These are phyloP conservation scores for Mycena citricolor DNA, from an alignment of 1,284 basidiomycete species.

Conservation along the genomic window DNA sequence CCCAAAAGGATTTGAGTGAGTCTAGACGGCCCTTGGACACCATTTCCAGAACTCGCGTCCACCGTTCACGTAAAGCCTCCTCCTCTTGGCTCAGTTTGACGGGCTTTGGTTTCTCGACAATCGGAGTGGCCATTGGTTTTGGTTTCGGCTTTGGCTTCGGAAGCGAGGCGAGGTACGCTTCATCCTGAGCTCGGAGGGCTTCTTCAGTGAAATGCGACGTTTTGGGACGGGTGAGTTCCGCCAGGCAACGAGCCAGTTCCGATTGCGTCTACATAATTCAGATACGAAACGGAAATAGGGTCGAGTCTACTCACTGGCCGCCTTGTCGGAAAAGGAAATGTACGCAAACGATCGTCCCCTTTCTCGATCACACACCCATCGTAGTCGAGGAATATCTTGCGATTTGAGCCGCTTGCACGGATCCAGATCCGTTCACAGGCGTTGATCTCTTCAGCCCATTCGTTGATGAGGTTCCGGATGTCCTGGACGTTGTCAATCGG, in stretches of 20 bases:
- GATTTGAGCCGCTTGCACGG: conserved; percentile 82
- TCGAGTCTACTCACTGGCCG: conserved; percentile 69
- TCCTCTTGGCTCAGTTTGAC: conserved; percentile 77
- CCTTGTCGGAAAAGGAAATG: conserved; percentile 92
- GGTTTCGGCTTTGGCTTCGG: conserved; percentile 69
- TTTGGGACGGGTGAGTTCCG: conserved; percentile 86
- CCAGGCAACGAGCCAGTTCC: conserved; percentile 85
- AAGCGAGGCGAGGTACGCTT: conserved; percentile 82
- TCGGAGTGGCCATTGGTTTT: conserved; percentile 31
- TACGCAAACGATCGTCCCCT: conserved; percentile 78
- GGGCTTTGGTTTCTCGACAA: conserved; percentile 47
- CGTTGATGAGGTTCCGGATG: conserved; percentile 75
- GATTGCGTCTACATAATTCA: conserved; percentile 84
- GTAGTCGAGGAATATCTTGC: conserved; percentile 86
- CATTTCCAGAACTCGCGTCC: conserved; percentile 86
- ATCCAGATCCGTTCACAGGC: conserved; percentile 87
- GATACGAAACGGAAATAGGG: conserved; percentile 2
- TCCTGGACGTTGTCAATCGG: conserved; percentile 52
- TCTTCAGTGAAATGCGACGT: conserved; percentile 85
- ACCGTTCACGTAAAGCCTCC: conserved; percentile 73
- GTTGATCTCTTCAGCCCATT: conserved; percentile 84
- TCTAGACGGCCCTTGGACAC: conserved; percentile 82
- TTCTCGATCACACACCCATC: conserved; percentile 53
- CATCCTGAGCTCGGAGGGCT: conserved; percentile 81
- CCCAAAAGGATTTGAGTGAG: conserved; percentile 78